These are phyloP conservation scores for Calendula officinalis DNA, from an alignment of 129 eudicot genomes.

Conservation along the genomic window DNA sequence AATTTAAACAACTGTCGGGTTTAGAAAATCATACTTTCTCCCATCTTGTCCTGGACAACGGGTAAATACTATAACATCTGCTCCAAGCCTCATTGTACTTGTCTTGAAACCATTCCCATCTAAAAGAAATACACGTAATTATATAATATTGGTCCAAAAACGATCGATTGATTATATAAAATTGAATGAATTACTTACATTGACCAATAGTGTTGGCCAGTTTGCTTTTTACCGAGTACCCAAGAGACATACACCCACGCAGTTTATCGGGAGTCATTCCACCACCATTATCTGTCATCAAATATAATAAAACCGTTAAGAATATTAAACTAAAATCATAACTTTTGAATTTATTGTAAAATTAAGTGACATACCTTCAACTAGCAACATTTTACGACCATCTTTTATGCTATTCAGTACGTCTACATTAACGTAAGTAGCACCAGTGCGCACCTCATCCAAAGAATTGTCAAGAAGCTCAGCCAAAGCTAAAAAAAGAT, in stretches of 20 bases:
- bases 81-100: slow-evolving; percentile 91
- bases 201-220: slow-evolving; percentile 69
- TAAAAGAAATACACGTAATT: slow-evolving; percentile 11
- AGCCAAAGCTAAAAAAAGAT: slow-evolving; percentile 50
- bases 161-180: neutral
- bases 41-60: slow-evolving; percentile 53
- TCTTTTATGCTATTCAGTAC: slow-evolving; percentile 45
- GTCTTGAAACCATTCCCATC: slow-evolving; percentile 89
- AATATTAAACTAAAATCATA: neutral
- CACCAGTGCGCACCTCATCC: slow-evolving; percentile 77
- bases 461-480: slow-evolving; percentile 79
- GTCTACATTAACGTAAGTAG: slow-evolving; percentile 64
- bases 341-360: neutral
- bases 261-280: slow-evolving; percentile 71
- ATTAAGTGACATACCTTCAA: slow-evolving; percentile 45
- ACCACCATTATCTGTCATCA: slow-evolving; percentile 68
- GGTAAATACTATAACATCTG: slow-evolving; percentile 74
- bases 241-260: slow-evolving; percentile 82
- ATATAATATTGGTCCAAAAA: neutral
- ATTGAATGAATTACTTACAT: slow-evolving; percentile 38
- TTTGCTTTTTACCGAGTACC: slow-evolving; percentile 69
- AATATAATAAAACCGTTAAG: slow-evolving; percentile 2
- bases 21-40: slow-evolving; percentile 30
- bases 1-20: neutral
- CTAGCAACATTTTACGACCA: slow-evolving; percentile 48